Base-by-base conservation (phyloP, 495 filamentous ascomycete genomes). In the Hypoxylon perforatum region DNA sequence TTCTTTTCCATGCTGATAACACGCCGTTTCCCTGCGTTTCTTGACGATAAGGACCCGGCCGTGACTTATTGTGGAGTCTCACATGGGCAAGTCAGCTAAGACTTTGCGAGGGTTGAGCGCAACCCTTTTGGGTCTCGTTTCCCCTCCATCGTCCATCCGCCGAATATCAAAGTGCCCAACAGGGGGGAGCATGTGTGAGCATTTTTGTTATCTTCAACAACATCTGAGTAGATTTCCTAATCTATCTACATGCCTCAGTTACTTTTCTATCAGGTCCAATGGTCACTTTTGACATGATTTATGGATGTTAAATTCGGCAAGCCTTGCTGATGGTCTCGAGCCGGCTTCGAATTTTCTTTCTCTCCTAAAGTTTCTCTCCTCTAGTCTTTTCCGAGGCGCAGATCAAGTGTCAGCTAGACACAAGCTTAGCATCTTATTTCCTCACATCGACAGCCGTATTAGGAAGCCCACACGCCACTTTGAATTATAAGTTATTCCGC, bases 61-160 rank as follows among this genome's bases (percentile, higher is more conserved):
- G 45, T 67, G 45, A 62, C 46, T 67, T 45, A 61, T 51, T 57
- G 28, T 64, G 66, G 66, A 11, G 66, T 59, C 66, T 69, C 66
- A 69, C 66, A 69, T 69, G 66, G 61, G 51, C 65, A 69, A 56
- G 61, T 69, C 65, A 69, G 65, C 55, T 64, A 69, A 69, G 65
- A 69, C 66, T 50, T 52, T 55, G 45, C 61, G 61, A 64, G 61
- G 61, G 61, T 57, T 47, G 1, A 68, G 33, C 58, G 59, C 44
- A 69, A 63, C 65, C 65, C 61, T 61, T 47, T 52, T 54, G 30
- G 30, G 8, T 9, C 30, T 10, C 30, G 1, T 25, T 61, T 12
- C 15, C 46, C 30, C 48, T 18, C 23, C 36, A 30, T 33, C 46
- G 19, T 19, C 33, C 41, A 47, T 49, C 48, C 23, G 25, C 46